Conservation (phyloP, 2,329 filamentous ascomycete species). For the Seiridium unicorne region DNA sequence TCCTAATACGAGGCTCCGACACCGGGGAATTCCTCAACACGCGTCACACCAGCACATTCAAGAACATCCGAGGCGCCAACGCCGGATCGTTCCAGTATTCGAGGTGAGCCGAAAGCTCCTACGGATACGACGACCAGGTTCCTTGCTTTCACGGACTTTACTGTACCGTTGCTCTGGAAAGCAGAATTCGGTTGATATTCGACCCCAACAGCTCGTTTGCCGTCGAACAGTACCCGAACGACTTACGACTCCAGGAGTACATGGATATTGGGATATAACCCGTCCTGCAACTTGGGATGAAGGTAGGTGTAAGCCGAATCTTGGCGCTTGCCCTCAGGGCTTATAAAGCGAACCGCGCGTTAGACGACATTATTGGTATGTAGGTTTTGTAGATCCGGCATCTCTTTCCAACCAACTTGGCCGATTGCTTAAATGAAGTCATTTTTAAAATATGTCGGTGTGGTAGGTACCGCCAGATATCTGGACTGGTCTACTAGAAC, state of each 20-base stretch:
- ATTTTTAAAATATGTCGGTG: conserved; percentile 33
- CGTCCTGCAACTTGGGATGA: conserved; percentile 46
- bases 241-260: conserved; percentile 53
- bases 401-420: conserved; percentile 42
- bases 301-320: conserved; percentile 51
- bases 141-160: conserved; percentile 35
- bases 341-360: conserved; percentile 15
- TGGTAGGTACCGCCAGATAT: conserved; percentile 45
- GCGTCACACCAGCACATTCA: conserved; percentile 25
- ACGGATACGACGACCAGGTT: conserved; percentile 44
- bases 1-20: conserved; percentile 49
- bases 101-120: conserved; percentile 40
- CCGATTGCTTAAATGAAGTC: conserved; percentile 34
- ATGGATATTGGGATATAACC: conserved; percentile 47
- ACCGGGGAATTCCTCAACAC: conserved; percentile 40
- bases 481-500: conserved; percentile 45
- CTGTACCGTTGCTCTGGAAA: neutral
- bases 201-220: conserved; percentile 11
- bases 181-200: conserved; percentile 1
- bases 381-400: conserved; percentile 52
- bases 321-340: conserved; percentile 44
- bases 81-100: conserved; percentile 51
- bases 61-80: conserved; percentile 44
- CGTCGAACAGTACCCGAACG: conserved; percentile 15
- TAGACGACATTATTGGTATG: conserved; percentile 29